Evolutionary conservation across 2,329 filamentous ascomycete genomes (phyloP).

Genomic region (Botrytis fragariae): DNA sequence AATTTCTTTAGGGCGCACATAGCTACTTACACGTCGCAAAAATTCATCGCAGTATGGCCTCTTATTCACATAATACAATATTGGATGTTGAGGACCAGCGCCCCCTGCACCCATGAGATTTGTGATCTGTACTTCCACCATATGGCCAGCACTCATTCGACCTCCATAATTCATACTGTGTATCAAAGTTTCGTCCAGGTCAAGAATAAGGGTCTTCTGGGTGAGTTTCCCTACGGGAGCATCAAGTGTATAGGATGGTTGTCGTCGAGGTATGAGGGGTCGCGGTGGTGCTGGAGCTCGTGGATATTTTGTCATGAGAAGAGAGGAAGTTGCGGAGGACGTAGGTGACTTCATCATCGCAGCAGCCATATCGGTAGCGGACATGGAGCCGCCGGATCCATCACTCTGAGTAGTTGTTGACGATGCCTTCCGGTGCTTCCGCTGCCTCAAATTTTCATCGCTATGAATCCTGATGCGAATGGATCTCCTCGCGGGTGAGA

Average conservation of each 20-base stretch:
- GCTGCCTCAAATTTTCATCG: slow-evolving; percentile 70
- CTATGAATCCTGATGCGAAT: slow-evolving; percentile 89
- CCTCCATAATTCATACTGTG: slow-evolving; percentile 98
- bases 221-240: slow-evolving; percentile 53
- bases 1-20: neutral
- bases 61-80: slow-evolving; percentile 98
- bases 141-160: slow-evolving; percentile 92
- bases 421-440: slow-evolving; percentile 65
- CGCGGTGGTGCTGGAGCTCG: slow-evolving; percentile 85
- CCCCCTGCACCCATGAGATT: slow-evolving; percentile 66
- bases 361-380: slow-evolving; percentile 52
- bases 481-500: slow-evolving; percentile 67
- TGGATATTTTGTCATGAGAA: slow-evolving; percentile 81
- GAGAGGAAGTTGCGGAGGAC: slow-evolving; percentile 63
- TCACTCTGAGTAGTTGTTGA: slow-evolving; percentile 46
- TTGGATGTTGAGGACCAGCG: slow-evolving; percentile 85
- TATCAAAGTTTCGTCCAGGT: slow-evolving; percentile 95
- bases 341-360: slow-evolving; percentile 92
- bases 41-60: slow-evolving; percentile 97
- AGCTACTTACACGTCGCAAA: slow-evolving; percentile 67
- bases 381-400: slow-evolving; percentile 37
- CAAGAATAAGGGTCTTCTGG: slow-evolving; percentile 91
- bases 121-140: slow-evolving; percentile 94
- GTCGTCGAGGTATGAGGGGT: slow-evolving; percentile 82
- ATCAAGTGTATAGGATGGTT: slow-evolving; percentile 76